Percentiles rank a stretch among this genome's conserved stretches.
Conservation (phyloP, 768 basidiomycete species). For the Lactarius akahatsu region DNA sequence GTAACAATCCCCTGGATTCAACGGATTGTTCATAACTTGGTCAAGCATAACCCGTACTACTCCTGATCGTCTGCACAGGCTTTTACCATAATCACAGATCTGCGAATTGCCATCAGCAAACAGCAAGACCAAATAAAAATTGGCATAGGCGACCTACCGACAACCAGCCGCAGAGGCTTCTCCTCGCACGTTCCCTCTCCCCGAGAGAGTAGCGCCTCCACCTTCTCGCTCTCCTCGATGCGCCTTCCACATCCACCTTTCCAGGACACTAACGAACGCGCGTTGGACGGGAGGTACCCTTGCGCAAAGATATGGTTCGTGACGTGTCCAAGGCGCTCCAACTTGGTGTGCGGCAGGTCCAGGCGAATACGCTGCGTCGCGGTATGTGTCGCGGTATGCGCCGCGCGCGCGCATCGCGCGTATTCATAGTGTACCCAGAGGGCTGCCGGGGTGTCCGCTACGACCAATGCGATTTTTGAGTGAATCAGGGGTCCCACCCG, state of each 20-base stretch:
- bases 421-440: constrained; percentile 50
- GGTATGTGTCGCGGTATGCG: too few species aligned
- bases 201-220: constrained; percentile 34
- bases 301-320: constrained; percentile 48
- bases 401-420: constrained; percentile 35
- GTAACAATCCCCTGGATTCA: too few species aligned
- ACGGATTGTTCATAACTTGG: too few species aligned
- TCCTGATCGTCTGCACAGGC: not conserved
- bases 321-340: constrained; percentile 46
- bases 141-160: constrained; percentile 33
- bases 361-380: constrained; percentile 47
- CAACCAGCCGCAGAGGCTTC: constrained; percentile 39
- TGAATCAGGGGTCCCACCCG: too few species aligned
- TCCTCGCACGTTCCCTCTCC: constrained; percentile 41
- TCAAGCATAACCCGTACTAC: not conserved
- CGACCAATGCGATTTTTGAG: too few species aligned
- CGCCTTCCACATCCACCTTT: constrained; percentile 39
- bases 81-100: not conserved
- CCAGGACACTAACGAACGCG: constrained; percentile 45
- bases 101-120: not conserved
- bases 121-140: not conserved
- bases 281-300: constrained; percentile 39
- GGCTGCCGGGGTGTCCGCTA: constrained; percentile 44
- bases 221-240: constrained; percentile 34
- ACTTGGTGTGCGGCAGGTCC: constrained; percentile 34